phyloP scores from a whole-genome alignment of 176 grass and related monocot species.

The Lolium rigidum region DNA sequence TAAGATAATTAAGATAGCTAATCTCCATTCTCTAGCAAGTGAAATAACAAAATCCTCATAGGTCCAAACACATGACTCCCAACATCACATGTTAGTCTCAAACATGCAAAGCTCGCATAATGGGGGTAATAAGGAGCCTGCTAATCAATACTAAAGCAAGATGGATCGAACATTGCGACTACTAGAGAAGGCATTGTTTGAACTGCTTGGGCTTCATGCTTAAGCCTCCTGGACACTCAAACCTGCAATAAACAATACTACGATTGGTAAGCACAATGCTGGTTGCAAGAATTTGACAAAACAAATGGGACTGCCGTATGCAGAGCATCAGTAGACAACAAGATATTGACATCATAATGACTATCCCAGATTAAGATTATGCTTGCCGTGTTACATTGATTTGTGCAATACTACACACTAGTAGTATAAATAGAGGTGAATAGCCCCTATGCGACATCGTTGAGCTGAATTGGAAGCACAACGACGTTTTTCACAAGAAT shows the following conservation, averaged over 20 bases:
- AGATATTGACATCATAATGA: background rate
- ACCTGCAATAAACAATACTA: constrained; percentile 42
- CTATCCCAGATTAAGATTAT: too few species aligned
- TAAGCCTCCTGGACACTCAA: constrained; percentile 73
- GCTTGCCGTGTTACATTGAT: too few species aligned
- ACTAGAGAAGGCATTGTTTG: background rate
- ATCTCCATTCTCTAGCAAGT: background rate
- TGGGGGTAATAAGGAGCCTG: constrained; percentile 4
- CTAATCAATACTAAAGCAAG: background rate
- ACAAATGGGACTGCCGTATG: background rate
- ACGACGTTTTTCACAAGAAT: too few species aligned
- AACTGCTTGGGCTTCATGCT: constrained; percentile 35
- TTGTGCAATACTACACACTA: too few species aligned
- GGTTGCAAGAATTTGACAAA: background rate
- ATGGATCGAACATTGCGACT: background rate
- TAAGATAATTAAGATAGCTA: constrained; percentile 5
- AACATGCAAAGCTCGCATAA: constrained; percentile 25
- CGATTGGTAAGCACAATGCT: background rate
- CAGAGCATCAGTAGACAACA: background rate
- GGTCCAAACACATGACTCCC: constrained; percentile 20
- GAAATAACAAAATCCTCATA: constrained; percentile 26
- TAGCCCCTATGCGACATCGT: too few species aligned
- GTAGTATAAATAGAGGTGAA: too few species aligned
- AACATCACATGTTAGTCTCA: constrained; percentile 14
- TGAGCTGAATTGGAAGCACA: too few species aligned